phyloP scores from a whole-genome alignment of 257 asterid genomes.

The Solanum bulbocastanum region DNA sequence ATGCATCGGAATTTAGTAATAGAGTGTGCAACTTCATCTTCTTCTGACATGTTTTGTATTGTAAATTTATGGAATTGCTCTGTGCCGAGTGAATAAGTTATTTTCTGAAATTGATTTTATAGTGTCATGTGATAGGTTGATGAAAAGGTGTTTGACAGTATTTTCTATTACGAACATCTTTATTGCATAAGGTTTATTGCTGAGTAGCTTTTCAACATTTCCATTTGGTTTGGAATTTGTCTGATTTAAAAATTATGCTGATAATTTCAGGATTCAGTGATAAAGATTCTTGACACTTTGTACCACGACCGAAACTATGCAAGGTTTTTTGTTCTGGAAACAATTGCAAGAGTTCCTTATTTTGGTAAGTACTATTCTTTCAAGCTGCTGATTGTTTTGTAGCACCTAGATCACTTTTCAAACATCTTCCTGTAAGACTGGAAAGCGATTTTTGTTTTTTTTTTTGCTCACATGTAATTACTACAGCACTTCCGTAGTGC shows the following conservation, averaged over 20 bases:
- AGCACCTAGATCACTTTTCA: not conserved
- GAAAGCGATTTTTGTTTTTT: not conserved
- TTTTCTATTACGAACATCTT: not conserved
- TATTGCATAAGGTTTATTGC: not conserved
- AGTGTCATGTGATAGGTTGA: not conserved
- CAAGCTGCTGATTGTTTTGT: not conserved
- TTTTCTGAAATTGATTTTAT: not conserved
- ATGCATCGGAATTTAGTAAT: not conserved
- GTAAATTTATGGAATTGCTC: not conserved
- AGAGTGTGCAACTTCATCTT: not conserved
- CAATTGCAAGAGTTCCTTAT: conserved; percentile 97
- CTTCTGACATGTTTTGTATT: not conserved
- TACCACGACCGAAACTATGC: conserved; percentile 81
- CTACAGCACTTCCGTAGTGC: not conserved
- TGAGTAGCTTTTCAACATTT: not conserved
- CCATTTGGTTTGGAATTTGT: not conserved
- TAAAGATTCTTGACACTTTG: conserved; percentile 77
- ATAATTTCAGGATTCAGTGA: conserved; percentile 71
- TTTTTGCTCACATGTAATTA: not conserved
- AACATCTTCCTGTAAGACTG: not conserved
- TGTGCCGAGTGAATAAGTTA: not conserved
- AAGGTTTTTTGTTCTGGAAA: conserved; percentile 90
- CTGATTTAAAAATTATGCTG: not conserved
- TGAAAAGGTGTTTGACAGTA: not conserved
- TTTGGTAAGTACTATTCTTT: conserved; percentile 50